phyloP scores from a whole-genome alignment of 768 basidiomycete genomes.

The Filobasidium floriforme region DNA sequence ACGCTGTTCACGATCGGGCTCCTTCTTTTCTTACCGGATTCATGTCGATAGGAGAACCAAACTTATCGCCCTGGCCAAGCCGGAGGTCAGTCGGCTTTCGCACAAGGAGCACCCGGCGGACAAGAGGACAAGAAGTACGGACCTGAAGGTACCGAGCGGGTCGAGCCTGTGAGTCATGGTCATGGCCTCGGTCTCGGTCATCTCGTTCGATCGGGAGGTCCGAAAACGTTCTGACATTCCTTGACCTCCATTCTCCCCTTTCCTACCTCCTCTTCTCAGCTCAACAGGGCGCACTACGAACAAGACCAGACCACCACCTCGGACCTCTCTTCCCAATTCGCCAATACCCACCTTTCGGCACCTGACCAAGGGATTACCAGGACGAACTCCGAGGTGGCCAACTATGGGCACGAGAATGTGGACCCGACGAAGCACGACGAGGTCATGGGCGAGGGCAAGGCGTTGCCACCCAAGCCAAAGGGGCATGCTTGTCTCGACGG shows the following conservation, averaged over 20 bases:
- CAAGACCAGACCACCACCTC: not conserved
- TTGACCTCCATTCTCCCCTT: too few relatives aligned
- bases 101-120: constrained; percentile 5
- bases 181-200: not conserved
- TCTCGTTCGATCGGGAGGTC: not conserved
- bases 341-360: not conserved
- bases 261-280: too few relatives aligned
- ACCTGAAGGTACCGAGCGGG: constrained; percentile 11
- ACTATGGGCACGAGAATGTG: constrained; percentile 16
- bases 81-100: constrained; percentile 1
- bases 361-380: not conserved
- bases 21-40: not conserved
- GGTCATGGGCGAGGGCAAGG: constrained; percentile 8
- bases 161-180: constrained; percentile 9
- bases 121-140: not conserved
- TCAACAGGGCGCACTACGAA: constrained; percentile 9
- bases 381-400: not conserved
- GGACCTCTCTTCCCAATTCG: not conserved
- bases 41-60: too few relatives aligned
- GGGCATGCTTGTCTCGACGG: constrained; percentile 11
- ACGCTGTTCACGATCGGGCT: not conserved
- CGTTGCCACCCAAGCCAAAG: constrained; percentile 13
- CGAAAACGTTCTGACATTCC: not conserved
- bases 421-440: constrained; percentile 7
- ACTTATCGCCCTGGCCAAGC: not conserved